Evolutionary conservation across 2,329 filamentous ascomycete genomes (phyloP).

Genomic region (Pseudopyricularia cyperi): DNA sequence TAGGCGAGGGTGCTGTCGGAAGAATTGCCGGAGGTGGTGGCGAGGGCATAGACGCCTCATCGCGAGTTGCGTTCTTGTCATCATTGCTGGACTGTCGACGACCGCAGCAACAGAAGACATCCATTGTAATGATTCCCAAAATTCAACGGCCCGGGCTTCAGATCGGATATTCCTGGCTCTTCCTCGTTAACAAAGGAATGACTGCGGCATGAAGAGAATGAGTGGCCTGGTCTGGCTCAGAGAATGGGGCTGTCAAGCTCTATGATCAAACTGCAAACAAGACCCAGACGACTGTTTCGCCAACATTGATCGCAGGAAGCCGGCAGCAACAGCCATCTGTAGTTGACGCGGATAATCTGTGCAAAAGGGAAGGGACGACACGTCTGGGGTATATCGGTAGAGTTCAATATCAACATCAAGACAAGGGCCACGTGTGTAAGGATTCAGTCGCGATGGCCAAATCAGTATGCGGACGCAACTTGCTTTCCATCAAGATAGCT

Average conservation of each 20-base stretch:
- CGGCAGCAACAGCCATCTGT: too few relatives aligned
- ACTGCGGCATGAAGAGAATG: not conserved
- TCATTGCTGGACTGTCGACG: constrained; percentile 1
- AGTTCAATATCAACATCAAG: too few relatives aligned
- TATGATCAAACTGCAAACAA: not conserved
- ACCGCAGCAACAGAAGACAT: constrained; percentile 9
- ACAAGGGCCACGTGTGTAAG: too few relatives aligned
- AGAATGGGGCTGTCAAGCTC: not conserved
- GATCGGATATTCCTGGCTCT: not conserved
- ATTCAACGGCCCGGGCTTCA: not conserved
- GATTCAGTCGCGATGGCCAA: too few relatives aligned
- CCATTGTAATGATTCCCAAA: not conserved
- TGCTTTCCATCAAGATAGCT: too few relatives aligned
- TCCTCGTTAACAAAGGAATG: not conserved
- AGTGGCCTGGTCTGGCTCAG: not conserved
- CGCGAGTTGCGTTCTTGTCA: not conserved
- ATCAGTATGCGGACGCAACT: too few relatives aligned
- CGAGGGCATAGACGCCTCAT: not conserved
- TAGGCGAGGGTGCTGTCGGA: constrained; percentile 2
- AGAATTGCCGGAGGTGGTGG: not conserved
- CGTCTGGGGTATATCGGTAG: too few relatives aligned
- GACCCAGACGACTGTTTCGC: too few relatives aligned
- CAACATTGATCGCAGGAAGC: too few relatives aligned
- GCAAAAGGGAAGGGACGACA: too few relatives aligned
- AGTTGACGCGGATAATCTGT: too few relatives aligned